Conservation (phyloP, 768 basidiomycete species). For the Termitomyces bulborhizus region DNA sequence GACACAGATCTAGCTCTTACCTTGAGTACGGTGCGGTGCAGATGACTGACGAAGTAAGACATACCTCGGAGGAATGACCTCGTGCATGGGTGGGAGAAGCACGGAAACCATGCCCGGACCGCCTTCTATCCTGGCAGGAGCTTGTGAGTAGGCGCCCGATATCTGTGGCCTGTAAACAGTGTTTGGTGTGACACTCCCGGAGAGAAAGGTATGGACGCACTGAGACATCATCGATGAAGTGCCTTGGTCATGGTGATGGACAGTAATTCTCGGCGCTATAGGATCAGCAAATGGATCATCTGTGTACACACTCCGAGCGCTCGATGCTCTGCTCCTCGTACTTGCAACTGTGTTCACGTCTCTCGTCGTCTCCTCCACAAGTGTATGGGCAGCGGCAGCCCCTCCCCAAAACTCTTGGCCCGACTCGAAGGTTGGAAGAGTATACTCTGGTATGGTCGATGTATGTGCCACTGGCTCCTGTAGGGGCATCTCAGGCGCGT, state of each 20-base stretch:
- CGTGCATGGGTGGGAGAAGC: slow-evolving; percentile 36
- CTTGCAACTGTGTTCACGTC: slow-evolving; percentile 5
- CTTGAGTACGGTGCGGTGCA: not conserved
- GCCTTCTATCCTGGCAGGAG: slow-evolving; percentile 16
- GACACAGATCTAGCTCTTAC: slow-evolving; percentile 16
- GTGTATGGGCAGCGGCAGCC: not conserved
- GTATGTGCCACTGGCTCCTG: slow-evolving; percentile 6
- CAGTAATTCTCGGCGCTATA: slow-evolving; percentile 19
- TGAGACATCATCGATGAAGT: slow-evolving; percentile 19
- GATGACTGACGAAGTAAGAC: slow-evolving; percentile 4
- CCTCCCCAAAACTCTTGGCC: slow-evolving; percentile 17
- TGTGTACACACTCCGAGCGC: slow-evolving; percentile 11
- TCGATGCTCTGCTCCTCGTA: slow-evolving; percentile 10
- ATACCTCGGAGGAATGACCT: slow-evolving; percentile 29
- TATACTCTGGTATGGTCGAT: not conserved
- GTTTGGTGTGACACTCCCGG: not conserved
- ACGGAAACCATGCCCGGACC: slow-evolving; percentile 26
- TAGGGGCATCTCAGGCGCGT: slow-evolving; percentile 3
- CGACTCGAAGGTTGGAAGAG: slow-evolving; percentile 10
- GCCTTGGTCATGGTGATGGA: slow-evolving; percentile 12
- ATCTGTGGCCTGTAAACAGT: slow-evolving; percentile 14
- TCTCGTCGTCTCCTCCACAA: not conserved
- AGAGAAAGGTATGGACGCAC: slow-evolving; percentile 18
- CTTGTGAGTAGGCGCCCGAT: slow-evolving; percentile 12
- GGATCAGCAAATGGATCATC: slow-evolving; percentile 31